These are phyloP conservation scores for Candida hungchunana DNA, from an alignment of 805 yeast species.

Conservation along the genomic window DNA sequence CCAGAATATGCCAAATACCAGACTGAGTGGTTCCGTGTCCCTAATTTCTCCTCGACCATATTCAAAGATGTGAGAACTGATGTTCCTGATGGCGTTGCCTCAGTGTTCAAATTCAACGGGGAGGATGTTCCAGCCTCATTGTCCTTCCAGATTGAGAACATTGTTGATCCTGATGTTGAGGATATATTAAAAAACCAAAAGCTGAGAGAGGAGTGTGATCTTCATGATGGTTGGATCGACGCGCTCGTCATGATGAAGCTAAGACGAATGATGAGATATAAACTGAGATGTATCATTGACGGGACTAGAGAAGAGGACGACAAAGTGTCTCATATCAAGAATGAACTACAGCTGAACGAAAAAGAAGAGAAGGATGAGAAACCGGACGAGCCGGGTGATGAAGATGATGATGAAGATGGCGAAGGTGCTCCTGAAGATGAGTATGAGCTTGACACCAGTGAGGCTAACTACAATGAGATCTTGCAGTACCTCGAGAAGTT, in stretches of 20 bases:
- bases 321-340: conserved; percentile 39
- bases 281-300: conserved; percentile 56
- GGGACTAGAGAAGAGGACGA: conserved; percentile 34
- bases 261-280: conserved; percentile 68
- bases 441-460: conserved; percentile 26
- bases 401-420: conserved; percentile 29
- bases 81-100: conserved; percentile 34
- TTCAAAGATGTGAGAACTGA: conserved; percentile 32
- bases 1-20: conserved; percentile 60
- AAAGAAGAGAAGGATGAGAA: conserved; percentile 11
- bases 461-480: conserved; percentile 23
- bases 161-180: conserved; percentile 59
- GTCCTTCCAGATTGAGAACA: conserved; percentile 75
- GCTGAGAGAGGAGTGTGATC: conserved; percentile 42
- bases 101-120: conserved; percentile 67
- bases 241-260: conserved; percentile 57
- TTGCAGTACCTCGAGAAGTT: conserved; percentile 18
- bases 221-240: conserved; percentile 78
- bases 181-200: conserved; percentile 37
- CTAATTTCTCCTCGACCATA: conserved; percentile 28
- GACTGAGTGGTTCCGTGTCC: conserved; percentile 67
- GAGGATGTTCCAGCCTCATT: conserved; percentile 60
- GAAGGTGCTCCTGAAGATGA: conserved; percentile 29
- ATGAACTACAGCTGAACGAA: conserved; percentile 25
- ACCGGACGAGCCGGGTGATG: conserved; percentile 24